A percentile compares a stretch with the other conserved stretches of the same genome.
Conservation (phyloP, 495 filamentous ascomycete species). For the Annulohypoxylon stygium region DNA sequence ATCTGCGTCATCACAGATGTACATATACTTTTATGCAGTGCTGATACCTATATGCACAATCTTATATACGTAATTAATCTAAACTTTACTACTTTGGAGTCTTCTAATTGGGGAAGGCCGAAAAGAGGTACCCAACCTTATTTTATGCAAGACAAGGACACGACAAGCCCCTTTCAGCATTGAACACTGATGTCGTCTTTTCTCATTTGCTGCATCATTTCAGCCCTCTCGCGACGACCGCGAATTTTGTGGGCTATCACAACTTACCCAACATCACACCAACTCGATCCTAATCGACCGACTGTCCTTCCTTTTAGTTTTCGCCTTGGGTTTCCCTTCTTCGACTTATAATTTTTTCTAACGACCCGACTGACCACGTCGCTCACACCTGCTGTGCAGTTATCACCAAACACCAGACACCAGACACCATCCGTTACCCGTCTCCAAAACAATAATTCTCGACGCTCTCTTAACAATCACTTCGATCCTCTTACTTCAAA, state of each 20-base stretch:
- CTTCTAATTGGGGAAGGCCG: slow-evolving; percentile 23
- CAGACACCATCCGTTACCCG: no score
- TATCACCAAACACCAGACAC: background rate
- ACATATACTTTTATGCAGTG: no score
- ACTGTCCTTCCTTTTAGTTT: slow-evolving; percentile 29
- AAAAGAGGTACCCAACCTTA: slow-evolving; percentile 11
- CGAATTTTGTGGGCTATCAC: slow-evolving; percentile 51
- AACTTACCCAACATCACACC: slow-evolving; percentile 49
- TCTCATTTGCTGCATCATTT: slow-evolving; percentile 18
- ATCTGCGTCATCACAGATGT: no score
- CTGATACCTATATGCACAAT: background rate
- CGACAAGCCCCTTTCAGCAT: slow-evolving; percentile 18
- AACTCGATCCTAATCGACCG: slow-evolving; percentile 45
- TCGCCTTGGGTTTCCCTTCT: background rate
- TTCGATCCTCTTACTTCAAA: slow-evolving; percentile 4
- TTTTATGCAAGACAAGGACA: slow-evolving; percentile 32
- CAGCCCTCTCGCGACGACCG: slow-evolving; percentile 37
- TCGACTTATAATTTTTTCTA: slow-evolving; percentile 32
- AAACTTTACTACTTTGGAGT: background rate
- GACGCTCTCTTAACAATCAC: slow-evolving; percentile 39
- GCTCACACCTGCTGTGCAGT: slow-evolving; percentile 44
- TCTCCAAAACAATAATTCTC: slow-evolving; percentile 43
- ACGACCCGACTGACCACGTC: slow-evolving; percentile 43
- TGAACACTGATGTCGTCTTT: background rate
- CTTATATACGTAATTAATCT: slow-evolving; percentile 1